phyloP scores from a whole-genome alignment of 345 rosid genomes.

The Geranium rotundifolium region DNA sequence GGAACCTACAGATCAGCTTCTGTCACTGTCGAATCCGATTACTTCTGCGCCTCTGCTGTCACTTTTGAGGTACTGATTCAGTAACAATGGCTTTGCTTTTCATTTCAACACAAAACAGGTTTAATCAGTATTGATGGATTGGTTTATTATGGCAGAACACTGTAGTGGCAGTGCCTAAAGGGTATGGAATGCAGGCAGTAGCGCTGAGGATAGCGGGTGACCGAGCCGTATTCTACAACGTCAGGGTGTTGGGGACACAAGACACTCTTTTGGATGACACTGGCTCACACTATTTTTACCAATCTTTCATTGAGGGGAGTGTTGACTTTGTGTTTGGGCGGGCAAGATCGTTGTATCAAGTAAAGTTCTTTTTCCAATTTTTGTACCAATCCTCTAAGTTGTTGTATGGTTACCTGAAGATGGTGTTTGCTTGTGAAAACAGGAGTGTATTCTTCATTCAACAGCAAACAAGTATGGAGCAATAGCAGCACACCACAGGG shows the following conservation, averaged over 20 bases:
- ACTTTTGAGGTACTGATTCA: slow-evolving; percentile 53
- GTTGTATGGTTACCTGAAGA: neutral
- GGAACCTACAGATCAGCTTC: slow-evolving; percentile 80
- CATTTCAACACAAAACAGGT: neutral
- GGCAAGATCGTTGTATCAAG: slow-evolving; percentile 70
- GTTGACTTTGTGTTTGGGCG: slow-evolving; percentile 83
- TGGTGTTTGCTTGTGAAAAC: slow-evolving; percentile 1
- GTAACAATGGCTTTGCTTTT: neutral
- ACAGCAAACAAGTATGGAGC: slow-evolving; percentile 53
- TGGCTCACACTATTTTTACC: slow-evolving; percentile 73
- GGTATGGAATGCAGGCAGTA: slow-evolving; percentile 67
- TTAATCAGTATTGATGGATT: neutral
- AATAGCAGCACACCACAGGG: slow-evolving; percentile 81
- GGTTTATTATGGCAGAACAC: slow-evolving; percentile 48
- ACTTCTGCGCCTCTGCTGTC: slow-evolving; percentile 68
- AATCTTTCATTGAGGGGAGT: slow-evolving; percentile 59
- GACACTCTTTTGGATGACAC: slow-evolving; percentile 76
- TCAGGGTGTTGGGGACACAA: slow-evolving; percentile 65
- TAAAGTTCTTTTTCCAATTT: slow-evolving; percentile 3
- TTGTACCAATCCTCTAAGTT: neutral
- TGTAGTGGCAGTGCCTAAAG: slow-evolving; percentile 56
- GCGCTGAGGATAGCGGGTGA: slow-evolving; percentile 63
- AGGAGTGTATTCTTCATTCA: slow-evolving; percentile 70
- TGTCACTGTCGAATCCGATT: slow-evolving; percentile 57
- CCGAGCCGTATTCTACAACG: slow-evolving; percentile 68